Conservation (phyloP, 2,329 filamentous ascomycete genomes). For the Sordariomycetes sp. region DNA sequence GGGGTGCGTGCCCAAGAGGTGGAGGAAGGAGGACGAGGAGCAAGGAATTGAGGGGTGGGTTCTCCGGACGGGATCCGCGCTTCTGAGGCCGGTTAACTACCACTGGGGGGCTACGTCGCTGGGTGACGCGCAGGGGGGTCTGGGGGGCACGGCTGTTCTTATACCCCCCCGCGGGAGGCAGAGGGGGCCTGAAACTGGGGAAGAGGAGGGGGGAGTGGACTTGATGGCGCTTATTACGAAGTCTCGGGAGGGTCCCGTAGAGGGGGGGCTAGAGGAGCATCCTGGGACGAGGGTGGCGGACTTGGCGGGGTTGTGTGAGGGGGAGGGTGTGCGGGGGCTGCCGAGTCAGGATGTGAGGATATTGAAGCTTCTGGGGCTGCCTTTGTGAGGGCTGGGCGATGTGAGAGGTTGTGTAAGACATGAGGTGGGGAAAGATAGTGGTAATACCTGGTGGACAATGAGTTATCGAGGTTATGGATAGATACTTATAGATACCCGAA, state of each 20-base stretch:
- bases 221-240: slow-evolving; percentile 17
- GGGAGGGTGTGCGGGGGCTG: slow-evolving; percentile 14
- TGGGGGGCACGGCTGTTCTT: slow-evolving; percentile 1
- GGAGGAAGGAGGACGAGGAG: slow-evolving; percentile 7
- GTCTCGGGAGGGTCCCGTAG: slow-evolving; percentile 13
- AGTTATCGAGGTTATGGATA: too few species aligned
- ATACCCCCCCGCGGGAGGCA: slow-evolving; percentile 6
- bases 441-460: background rate
- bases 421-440: background rate
- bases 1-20: slow-evolving; percentile 8
- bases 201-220: slow-evolving; percentile 11
- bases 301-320: slow-evolving; percentile 17
- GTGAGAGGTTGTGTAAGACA: too few species aligned
- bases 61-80: slow-evolving; percentile 10
- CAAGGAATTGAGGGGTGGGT: slow-evolving; percentile 10
- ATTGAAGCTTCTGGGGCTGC: slow-evolving; percentile 11
- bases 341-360: slow-evolving; percentile 24
- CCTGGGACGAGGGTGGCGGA: slow-evolving; percentile 24
- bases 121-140: slow-evolving; percentile 5
- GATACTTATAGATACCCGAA: too few species aligned
- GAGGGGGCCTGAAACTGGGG: background rate
- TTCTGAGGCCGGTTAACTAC: slow-evolving; percentile 11
- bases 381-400: slow-evolving; percentile 1
- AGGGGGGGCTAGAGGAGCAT: slow-evolving; percentile 23
- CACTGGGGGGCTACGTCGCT: slow-evolving; percentile 11